These are phyloP conservation scores for Galeopsis tetrahit DNA, from an alignment of 257 asterid species.

Conservation along the genomic window DNA sequence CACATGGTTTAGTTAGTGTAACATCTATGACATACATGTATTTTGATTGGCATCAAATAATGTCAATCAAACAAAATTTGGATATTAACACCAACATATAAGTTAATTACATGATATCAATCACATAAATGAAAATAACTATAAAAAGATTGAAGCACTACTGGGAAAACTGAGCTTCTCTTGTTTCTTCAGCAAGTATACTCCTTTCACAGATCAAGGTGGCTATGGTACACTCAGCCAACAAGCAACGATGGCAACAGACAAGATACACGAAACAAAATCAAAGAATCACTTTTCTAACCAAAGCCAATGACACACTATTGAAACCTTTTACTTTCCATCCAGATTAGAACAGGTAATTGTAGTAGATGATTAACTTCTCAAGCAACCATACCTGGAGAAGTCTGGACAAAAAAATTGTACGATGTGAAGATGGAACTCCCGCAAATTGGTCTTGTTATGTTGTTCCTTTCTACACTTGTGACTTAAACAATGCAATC, in stretches of 20 bases:
- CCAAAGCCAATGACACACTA: background rate
- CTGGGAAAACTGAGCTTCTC: conserved; percentile 17
- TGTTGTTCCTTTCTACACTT: conserved; percentile 31
- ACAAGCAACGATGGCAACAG: conserved; percentile 31
- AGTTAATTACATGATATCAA: conserved; percentile 8
- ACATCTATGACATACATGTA: background rate
- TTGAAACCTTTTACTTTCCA: background rate
- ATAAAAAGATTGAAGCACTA: background rate
- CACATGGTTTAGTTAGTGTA: background rate
- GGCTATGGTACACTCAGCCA: conserved; percentile 55
- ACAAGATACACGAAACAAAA: conserved; percentile 37
- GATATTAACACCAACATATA: background rate
- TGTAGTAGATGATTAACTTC: conserved; percentile 32
- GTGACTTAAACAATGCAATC: conserved; percentile 28
- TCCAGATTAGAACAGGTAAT: conserved; percentile 19
- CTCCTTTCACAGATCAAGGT: conserved; percentile 27
- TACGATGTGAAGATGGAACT: conserved; percentile 13
- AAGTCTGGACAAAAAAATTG: conserved; percentile 34
- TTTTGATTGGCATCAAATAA: background rate
- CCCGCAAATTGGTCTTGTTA: conserved; percentile 24
- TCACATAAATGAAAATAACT: background rate
- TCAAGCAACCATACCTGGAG: conserved; percentile 38
- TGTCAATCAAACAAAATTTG: background rate
- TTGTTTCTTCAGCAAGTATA: conserved; percentile 25
- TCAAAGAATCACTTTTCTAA: conserved; percentile 48